phyloP scores from a whole-genome alignment of 352 stramenopile genomes.

The Phytophthora sp. region DNA sequence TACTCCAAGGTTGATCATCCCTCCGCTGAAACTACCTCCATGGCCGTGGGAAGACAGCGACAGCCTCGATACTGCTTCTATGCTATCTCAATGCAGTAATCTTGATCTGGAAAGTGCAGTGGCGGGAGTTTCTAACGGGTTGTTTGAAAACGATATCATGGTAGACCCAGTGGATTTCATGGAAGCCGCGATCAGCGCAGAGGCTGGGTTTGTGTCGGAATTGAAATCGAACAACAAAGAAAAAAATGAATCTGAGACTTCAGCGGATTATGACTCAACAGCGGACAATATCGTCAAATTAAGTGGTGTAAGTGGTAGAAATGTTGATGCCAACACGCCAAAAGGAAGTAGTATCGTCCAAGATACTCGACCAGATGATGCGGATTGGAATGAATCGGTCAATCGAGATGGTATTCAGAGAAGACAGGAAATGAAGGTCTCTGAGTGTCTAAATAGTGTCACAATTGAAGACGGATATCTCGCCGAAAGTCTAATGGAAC shows the following conservation, averaged over 20 bases:
- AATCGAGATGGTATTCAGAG: not conserved
- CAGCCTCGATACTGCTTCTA: not conserved
- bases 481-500: constrained; percentile 11
- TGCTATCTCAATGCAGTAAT: no score
- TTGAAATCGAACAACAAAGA: not conserved
- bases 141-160: no score
- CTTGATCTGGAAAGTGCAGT: not conserved
- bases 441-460: not conserved
- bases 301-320: not conserved
- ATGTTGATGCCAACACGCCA: not conserved
- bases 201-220: not conserved
- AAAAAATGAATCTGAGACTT: not conserved
- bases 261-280: not conserved
- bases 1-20: constrained; percentile 14
- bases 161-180: not conserved
- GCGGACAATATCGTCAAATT: no score
- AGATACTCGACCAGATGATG: not conserved
- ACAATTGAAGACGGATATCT: constrained; percentile 22
- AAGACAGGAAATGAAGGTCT: not conserved
- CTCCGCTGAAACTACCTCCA: constrained; percentile 26
- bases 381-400: not conserved
- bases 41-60: constrained; percentile 20
- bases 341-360: not conserved
- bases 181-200: not conserved
- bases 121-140: not conserved